Base-by-base conservation (phyloP, 441 rosid species). In the Gossypium trilobum region DNA sequence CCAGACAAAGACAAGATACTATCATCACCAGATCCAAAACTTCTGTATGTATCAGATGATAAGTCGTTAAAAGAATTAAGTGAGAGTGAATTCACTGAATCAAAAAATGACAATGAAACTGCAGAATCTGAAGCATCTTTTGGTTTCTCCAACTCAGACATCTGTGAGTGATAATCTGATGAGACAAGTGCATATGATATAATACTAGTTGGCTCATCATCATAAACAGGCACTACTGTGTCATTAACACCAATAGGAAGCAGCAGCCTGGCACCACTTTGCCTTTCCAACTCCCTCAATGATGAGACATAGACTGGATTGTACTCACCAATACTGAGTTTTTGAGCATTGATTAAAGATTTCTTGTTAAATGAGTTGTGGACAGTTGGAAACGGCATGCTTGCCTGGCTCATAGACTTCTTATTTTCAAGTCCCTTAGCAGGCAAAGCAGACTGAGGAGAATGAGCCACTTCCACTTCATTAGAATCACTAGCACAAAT, bases 201-300 rank as follows among this genome's bases (percentile, higher is more conserved):
- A 67, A 87, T 80, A 65, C 91, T 87, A 25, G 91, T 87, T 51
- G 89, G 89, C 69, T 87, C 91, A 59, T 87, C 91, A 66, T 87
- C 91, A 59, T 81, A 85, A 19, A 87, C 87, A 29, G 89, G 88
- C 67, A 87, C 80, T 68, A 85, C 84, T 14, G 87, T 78, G 51
- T 82, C 88, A 62, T 85, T 73, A 19, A 79, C 62, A 56, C 89
- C 88, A 73, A 84, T 74, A 66, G 89, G 89, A 73, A 87, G 87
- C 22, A 85, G 82, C 70, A 85, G 82, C 85, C 87, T 79, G 17
- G 83, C 87, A 59, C 91, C 85, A 67, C 85, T 82, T 73, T 58
- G 85, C 72, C 68, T 77, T 72, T 85, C 89, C 69, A 82, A 75
- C 66, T 85, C 85, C 80, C 80, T 77, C 71, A 82, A 82, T 60